Percentiles rank a stretch among this genome's conserved stretches.
phyloP scores from a whole-genome alignment of 345 rosid species.

The Capsella bursapastoris region DNA sequence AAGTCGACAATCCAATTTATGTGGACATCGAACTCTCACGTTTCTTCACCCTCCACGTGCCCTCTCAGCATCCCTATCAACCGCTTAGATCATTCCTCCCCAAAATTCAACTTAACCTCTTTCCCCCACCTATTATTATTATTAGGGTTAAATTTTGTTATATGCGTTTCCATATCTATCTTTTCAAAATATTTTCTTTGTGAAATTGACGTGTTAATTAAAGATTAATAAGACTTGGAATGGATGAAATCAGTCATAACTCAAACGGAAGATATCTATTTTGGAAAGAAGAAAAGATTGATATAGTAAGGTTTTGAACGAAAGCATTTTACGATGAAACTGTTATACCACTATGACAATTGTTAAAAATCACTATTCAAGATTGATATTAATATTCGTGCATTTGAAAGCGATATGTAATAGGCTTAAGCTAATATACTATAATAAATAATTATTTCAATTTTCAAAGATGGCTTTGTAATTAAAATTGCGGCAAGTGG shows the following conservation, averaged over 20 bases:
- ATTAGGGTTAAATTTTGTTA: conserved; percentile 7
- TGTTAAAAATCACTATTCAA: conserved; percentile 5
- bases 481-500: background rate
- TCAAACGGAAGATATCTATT: background rate
- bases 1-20: conserved; percentile 63
- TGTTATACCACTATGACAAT: conserved; percentile 15
- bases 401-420: conserved; percentile 17
- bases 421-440: background rate
- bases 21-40: conserved; percentile 52
- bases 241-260: background rate
- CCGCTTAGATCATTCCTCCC: conserved; percentile 29
- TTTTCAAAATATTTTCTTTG: background rate
- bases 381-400: background rate
- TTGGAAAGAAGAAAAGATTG: background rate
- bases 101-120: background rate
- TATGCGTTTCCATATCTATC: background rate
- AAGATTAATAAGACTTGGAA: background rate
- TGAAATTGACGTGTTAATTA: conserved; percentile 6
- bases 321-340: background rate
- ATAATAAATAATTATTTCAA: background rate
- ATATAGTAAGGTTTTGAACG: conserved; percentile 6
- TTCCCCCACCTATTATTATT: conserved; percentile 25
- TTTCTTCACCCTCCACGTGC: conserved; percentile 56
- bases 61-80: conserved; percentile 26
- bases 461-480: background rate